phyloP scores from a whole-genome alignment of 1,284 basidiomycete genomes.

The Papiliotrema laurentii region DNA sequence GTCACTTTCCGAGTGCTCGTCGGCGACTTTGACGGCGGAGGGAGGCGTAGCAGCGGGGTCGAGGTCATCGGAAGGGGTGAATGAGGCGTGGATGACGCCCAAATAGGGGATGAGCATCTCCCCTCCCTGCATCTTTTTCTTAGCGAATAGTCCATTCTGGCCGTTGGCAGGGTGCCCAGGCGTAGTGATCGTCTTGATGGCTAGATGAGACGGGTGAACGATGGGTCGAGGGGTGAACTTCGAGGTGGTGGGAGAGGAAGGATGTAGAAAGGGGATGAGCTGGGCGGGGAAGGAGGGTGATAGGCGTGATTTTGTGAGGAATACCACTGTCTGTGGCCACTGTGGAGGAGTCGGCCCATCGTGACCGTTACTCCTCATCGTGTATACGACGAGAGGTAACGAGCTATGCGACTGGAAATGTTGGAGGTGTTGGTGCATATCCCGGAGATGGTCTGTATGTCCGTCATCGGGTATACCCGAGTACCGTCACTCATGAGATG shows the following conservation, averaged over 20 bases:
- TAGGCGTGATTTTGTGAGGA: conserved; percentile 39
- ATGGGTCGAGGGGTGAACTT: conserved; percentile 20
- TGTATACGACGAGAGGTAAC: too few species aligned
- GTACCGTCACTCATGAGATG: too few species aligned
- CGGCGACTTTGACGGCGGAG: not conserved
- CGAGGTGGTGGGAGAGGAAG: not conserved
- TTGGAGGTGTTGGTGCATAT: too few species aligned
- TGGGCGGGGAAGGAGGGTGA: conserved; percentile 32
- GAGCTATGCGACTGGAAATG: too few species aligned
- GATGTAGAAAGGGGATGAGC: conserved; percentile 26
- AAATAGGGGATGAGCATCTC: conserved; percentile 74
- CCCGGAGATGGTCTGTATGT: too few species aligned
- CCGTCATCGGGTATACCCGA: too few species aligned
- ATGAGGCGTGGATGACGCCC: conserved; percentile 59
- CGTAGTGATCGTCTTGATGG: conserved; percentile 42
- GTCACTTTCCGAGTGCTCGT: conserved; percentile 50
- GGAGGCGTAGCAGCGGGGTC: conserved; percentile 47
- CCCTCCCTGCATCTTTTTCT: conserved; percentile 61
- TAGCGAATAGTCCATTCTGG: conserved; percentile 76
- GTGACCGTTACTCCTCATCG: too few species aligned
- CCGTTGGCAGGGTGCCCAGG: conserved; percentile 68
- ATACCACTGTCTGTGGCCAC: conserved; percentile 42
- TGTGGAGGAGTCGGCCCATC: conserved; percentile 33
- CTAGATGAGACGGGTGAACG: conserved; percentile 26
- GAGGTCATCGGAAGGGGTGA: conserved; percentile 57